Conservation (phyloP, 768 basidiomycete species). For the Krasilnikovozyma curviuscula region DNA sequence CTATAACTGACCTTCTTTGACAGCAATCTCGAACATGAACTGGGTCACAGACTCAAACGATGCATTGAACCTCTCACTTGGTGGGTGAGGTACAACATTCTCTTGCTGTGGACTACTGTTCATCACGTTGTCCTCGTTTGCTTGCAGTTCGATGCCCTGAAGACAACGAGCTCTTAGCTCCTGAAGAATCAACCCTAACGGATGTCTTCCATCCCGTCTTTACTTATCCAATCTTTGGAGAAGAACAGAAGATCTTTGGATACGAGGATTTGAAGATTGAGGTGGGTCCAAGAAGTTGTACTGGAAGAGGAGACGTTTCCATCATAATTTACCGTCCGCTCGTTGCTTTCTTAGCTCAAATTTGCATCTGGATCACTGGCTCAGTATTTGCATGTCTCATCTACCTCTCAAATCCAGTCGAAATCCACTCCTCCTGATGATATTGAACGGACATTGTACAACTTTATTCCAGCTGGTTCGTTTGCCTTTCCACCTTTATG, state of each 20-base stretch:
- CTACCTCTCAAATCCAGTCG: conserved; percentile 43
- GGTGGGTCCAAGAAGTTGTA: conserved; percentile 41
- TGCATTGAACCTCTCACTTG: conserved; percentile 52
- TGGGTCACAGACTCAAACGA: conserved; percentile 70
- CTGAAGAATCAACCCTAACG: conserved; percentile 2
- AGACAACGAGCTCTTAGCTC: conserved; percentile 36
- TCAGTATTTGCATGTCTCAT: conserved; percentile 51
- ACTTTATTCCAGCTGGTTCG: conserved; percentile 58
- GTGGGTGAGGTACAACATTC: conserved; percentile 27
- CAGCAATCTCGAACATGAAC: no score
- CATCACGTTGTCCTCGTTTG: not conserved
- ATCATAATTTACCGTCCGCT: not conserved
- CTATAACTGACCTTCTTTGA: no score
- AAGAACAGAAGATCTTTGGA: conserved; percentile 90
- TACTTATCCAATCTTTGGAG: conserved; percentile 93
- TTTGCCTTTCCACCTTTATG: not conserved
- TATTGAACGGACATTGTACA: conserved; percentile 52
- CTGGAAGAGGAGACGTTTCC: not conserved
- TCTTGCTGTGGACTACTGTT: not conserved
- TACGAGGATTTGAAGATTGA: conserved; percentile 68
- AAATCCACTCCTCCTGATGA: conserved; percentile 53
- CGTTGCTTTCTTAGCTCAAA: conserved; percentile 36
- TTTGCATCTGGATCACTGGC: conserved; percentile 73
- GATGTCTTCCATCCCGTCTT: conserved; percentile 65
- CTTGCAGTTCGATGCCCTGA: conserved; percentile 28